Evolutionary conservation across 1,284 basidiomycete species (phyloP), one percentile per base, ranked within the genome.

Genomic region (Leccinum angustisporum): DNA sequence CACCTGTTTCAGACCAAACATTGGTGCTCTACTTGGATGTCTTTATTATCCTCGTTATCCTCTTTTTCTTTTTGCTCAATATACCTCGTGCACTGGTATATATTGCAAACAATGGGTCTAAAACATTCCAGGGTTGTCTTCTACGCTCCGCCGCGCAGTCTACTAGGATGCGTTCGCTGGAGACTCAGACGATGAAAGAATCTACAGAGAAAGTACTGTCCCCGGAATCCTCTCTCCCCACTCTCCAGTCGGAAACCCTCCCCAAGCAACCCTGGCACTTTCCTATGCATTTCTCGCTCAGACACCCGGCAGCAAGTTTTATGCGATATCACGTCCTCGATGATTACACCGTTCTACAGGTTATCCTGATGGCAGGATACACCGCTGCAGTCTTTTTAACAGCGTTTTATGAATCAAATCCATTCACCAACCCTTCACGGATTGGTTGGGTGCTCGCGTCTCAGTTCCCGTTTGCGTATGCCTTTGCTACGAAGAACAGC

Each of bases 401-500:
- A 8, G 75, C 77, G 0, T 78, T 87, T 58, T 82, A 81, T 69
- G 72, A 75, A 60, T 83, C 83, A 7, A 83, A 85, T 65, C 79
- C 83, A 7, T 83, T 91, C 70, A 76, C 77, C 7, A 76, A 84
- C 61, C 76, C 82, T 11, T 61, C 75, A 5, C 81, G 85, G 1
- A 70, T 79, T 40, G 92, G 89, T 1, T 90, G 83, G 77, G 78
- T 94, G 36, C 83, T 86, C 1, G 73, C 84, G 27, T 84, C 89
- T 4, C 89, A 92, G 68, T 72, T 93, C 7, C 91, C 91, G 0
- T 79, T 92, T 57, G 81, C 89, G 43, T 80, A 90, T 66, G 81
- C 85, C 1, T 81, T 93, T 27, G 86, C 84, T 1, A 81, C 85
- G 51, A 94, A 94, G 80, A 89, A 90, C 70, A 92, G 87, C 67